A percentile compares a stretch with the other conserved stretches of the same genome.
These are phyloP conservation scores for Triticum monococcum DNA, from an alignment of 176 grass and related monocot genomes.

Conservation along the genomic window DNA sequence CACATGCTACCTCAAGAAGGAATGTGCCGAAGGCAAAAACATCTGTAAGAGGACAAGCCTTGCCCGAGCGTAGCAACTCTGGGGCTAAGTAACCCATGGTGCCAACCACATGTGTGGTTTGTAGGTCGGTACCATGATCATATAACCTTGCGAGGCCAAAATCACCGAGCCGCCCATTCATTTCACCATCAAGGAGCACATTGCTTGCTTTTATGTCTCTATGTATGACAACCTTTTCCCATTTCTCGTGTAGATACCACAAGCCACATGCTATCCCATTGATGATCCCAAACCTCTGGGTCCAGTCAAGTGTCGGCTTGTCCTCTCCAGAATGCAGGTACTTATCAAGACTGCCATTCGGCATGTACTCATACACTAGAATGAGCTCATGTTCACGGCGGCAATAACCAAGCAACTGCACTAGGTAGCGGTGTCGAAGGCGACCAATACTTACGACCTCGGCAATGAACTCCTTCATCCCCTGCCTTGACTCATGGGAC, in stretches of 20 bases:
- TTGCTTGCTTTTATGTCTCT: slow-evolving; percentile 31
- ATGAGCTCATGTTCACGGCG: slow-evolving; percentile 45
- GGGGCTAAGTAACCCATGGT: slow-evolving; percentile 12
- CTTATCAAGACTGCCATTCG: slow-evolving; percentile 14
- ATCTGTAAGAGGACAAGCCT: not conserved
- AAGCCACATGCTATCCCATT: not conserved
- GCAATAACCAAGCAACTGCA: slow-evolving; percentile 44
- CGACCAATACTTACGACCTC: too few species aligned
- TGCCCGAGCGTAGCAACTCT: not conserved
- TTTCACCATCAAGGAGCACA: not conserved
- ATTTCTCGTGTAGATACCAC: slow-evolving; percentile 20
- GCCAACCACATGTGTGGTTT: slow-evolving; percentile 18
- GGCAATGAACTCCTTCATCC: too few species aligned
- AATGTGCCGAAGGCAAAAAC: slow-evolving; percentile 21
- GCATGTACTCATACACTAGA: slow-evolving; percentile 18
- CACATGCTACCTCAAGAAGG: slow-evolving; percentile 24
- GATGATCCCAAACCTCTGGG: not conserved
- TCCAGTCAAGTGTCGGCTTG: not conserved
- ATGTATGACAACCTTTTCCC: slow-evolving; percentile 7
- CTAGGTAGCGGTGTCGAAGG: slow-evolving; percentile 42
- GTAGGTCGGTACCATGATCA: slow-evolving; percentile 2
- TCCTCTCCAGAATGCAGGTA: not conserved
- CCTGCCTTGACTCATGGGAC: too few species aligned
- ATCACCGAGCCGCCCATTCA: slow-evolving; percentile 15
- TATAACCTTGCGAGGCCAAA: slow-evolving; percentile 15